Base-by-base conservation (phyloP, 2,329 filamentous ascomycete species). In the Epichloe amarillans region DNA sequence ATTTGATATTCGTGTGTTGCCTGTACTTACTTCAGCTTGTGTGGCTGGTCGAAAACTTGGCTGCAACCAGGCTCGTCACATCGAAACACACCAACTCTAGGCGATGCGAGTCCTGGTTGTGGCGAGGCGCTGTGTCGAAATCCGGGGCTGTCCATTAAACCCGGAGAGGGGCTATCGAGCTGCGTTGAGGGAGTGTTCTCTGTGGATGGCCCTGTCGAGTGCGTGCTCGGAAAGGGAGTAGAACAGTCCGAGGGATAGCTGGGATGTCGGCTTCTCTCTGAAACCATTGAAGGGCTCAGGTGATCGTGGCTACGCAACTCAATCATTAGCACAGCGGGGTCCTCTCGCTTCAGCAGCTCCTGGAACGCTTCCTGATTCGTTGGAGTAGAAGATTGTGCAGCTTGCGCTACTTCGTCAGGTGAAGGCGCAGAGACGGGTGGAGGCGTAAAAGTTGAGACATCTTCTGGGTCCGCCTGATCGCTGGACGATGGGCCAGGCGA, bases 21-120 rank as follows among this genome's bases (percentile, higher is more conserved):
- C 15, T 37, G 8, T 37, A 48, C 58, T 36, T 68, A 77, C 74
- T 80, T 81, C 17, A 82, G 68, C 58, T 81, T 80, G 55, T 82
- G 76, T 10, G 76, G 68, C 59, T 80, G 76, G 52, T 80, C 76
- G 57, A 81, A 81, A 1, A 64, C 57, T 51, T 69, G 67, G 17
- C 59, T 58, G 37, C 67, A 69, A 8, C 66, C 66, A 47, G 64
- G 62, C 52, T 68, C 66, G 51, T 66, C 61, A 47, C 67, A 69
- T 23, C 58, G 61, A 50, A 63, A 65, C 17, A 57, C 37, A 17
- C 64, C 64, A 17, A 55, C 60, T 50, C 55, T 62, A 2, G 62
- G 63, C 14, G 65, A 64, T 5, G 59, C 47, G 11, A 57, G 57
- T n/a, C 52, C 56, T 15, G 61, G 58, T 38, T 58, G 58, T 1